phyloP scores from a whole-genome alignment of 805 yeast species.

The Saccharomyces kudriavzevii region DNA sequence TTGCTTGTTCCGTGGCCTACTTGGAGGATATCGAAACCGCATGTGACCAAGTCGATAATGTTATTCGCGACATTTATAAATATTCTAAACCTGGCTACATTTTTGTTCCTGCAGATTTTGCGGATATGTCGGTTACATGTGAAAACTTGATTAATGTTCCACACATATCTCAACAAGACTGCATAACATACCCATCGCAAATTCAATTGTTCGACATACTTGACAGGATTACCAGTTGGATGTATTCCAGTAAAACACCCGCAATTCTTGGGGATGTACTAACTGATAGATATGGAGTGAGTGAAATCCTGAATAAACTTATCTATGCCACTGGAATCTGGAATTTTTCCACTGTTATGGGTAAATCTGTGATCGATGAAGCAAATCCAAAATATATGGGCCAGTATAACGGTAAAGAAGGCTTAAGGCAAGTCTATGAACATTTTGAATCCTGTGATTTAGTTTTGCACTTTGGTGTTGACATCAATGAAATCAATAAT shows the following conservation, averaged over 20 bases:
- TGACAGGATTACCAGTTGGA: conserved; percentile 37
- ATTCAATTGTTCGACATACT: conserved; percentile 29
- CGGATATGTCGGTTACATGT: conserved; percentile 31
- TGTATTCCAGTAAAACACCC: conserved; percentile 52
- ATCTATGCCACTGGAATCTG: conserved; percentile 39
- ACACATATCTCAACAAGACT: conserved; percentile 8
- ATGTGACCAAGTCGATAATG: conserved; percentile 53
- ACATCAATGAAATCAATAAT: conserved; percentile 58
- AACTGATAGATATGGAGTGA: conserved; percentile 51
- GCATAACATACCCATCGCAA: conserved; percentile 4
- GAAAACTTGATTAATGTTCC: conserved; percentile 14
- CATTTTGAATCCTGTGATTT: conserved; percentile 55
- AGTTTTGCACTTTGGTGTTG: conserved; percentile 62
- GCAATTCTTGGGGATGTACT: conserved; percentile 65
- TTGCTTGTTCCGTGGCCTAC: conserved; percentile 50
- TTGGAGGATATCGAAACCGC: conserved; percentile 40
- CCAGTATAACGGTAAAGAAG: conserved; percentile 57
- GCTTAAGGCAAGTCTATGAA: conserved; percentile 40
- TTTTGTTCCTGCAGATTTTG: conserved; percentile 66
- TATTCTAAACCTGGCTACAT: conserved; percentile 75
- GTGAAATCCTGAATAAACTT: conserved; percentile 39
- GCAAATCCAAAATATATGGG: conserved; percentile 58
- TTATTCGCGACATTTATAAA: conserved; percentile 46
- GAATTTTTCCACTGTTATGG: conserved; percentile 56
- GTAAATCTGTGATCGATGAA: conserved; percentile 70